These are phyloP conservation scores for Botryotinia globosa DNA, from an alignment of 2,329 filamentous ascomycete genomes.

Conservation along the genomic window DNA sequence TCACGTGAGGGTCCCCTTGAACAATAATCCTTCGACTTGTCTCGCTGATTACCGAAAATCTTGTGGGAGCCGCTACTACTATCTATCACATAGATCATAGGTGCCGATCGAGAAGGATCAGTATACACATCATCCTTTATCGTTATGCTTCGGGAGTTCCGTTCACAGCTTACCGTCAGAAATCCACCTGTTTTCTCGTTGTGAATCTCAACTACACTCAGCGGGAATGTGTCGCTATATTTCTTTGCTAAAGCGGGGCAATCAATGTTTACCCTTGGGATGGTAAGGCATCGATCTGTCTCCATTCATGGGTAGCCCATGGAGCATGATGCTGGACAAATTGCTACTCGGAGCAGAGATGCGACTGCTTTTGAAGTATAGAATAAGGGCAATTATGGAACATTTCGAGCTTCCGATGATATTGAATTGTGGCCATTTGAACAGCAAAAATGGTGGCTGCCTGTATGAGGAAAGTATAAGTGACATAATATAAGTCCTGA, in stretches of 20 bases:
- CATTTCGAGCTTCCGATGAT: background rate
- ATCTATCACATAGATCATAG: conserved; percentile 1
- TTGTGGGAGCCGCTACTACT: background rate
- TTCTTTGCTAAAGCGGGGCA: background rate
- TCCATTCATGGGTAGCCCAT: background rate
- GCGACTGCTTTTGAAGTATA: too few relatives aligned
- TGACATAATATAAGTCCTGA: too few relatives aligned
- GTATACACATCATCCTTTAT: background rate
- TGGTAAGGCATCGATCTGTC: background rate
- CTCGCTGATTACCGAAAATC: conserved; percentile 16
- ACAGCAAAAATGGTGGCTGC: background rate
- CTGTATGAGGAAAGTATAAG: too few relatives aligned
- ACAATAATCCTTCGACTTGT: conserved; percentile 10
- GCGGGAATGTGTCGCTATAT: background rate
- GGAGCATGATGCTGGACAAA: background rate
- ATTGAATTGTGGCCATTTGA: background rate
- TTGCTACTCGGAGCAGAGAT: background rate
- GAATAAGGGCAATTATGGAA: background rate
- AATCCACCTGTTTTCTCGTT: background rate
- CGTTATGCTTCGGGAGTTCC: background rate
- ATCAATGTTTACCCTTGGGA: background rate
- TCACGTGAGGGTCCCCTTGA: background rate
- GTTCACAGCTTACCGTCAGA: conserved; percentile 15
- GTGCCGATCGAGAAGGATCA: conserved; percentile 8
- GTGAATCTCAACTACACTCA: background rate